A percentile compares a stretch with the other conserved stretches of the same genome.
Evolutionary conservation across 371 early-diverging fungal species (phyloP).

Genomic region (Conidiobolus incongruus): DNA sequence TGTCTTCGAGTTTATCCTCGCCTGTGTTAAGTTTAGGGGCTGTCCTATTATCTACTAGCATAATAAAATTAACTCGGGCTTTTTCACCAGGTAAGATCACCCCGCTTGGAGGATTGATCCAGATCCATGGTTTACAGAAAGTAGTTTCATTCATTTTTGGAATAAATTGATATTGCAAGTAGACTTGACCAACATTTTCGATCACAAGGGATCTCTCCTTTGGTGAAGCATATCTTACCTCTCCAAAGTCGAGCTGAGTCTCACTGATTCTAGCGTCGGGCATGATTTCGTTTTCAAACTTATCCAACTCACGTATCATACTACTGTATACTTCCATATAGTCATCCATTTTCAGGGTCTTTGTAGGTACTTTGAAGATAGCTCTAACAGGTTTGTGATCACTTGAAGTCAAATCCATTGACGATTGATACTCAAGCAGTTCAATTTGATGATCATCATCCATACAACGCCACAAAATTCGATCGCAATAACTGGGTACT

Average conservation of each 20-base stretch:
- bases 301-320: constrained; percentile 44
- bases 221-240: constrained; percentile 31
- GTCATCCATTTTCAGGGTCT: not conserved
- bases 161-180: constrained; percentile 12
- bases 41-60: constrained; percentile 33
- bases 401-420: constrained; percentile 39
- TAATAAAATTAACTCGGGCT: constrained; percentile 19
- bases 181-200: constrained; percentile 53
- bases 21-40: constrained; percentile 42
- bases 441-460: constrained; percentile 11
- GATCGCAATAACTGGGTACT: constrained; percentile 66
- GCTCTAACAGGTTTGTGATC: constrained; percentile 90
- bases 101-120: not conserved
- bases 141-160: constrained; percentile 26
- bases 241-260: constrained; percentile 48
- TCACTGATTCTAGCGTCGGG: constrained; percentile 42
- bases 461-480: constrained; percentile 55
- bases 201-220: constrained; percentile 27
- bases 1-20: constrained; percentile 37
- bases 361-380: constrained; percentile 13
- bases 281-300: constrained; percentile 49
- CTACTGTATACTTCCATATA: constrained; percentile 22
- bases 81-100: constrained; percentile 11
- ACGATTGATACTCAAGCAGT: constrained; percentile 23
- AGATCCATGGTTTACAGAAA: constrained; percentile 39